Conservation (phyloP, 1,284 basidiomycete genomes). For the Apiotrichum montevideense region DNA sequence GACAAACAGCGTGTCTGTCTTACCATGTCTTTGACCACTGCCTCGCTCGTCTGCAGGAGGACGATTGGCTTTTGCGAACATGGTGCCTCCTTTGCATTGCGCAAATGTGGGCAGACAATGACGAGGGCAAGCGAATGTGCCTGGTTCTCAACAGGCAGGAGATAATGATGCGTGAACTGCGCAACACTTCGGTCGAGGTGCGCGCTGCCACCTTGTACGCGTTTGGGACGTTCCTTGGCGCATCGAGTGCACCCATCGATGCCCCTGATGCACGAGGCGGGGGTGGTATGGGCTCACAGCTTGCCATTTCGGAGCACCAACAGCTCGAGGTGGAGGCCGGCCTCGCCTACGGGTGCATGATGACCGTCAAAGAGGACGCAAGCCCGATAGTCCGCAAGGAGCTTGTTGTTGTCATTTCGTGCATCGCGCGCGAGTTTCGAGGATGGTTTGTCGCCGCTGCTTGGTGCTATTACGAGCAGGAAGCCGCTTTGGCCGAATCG, state of each 20-base stretch:
- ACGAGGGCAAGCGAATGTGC: conserved; percentile 81
- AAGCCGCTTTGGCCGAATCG: conserved; percentile 49
- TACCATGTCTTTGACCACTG: conserved; percentile 87
- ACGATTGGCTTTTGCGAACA: conserved; percentile 86
- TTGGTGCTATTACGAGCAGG: conserved; percentile 85
- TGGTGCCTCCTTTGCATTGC: conserved; percentile 93
- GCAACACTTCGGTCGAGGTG: conserved; percentile 89
- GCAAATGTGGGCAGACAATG: conserved; percentile 88
- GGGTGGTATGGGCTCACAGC: conserved; percentile 78
- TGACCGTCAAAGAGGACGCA: conserved; percentile 80
- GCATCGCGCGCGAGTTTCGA: conserved; percentile 90
- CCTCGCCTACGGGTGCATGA: conserved; percentile 53
- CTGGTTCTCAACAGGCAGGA: conserved; percentile 72
- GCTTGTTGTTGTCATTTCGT: conserved; percentile 82
- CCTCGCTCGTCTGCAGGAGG: conserved; percentile 71
- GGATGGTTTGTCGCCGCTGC: conserved; percentile 94
- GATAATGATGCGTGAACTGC: conserved; percentile 72
- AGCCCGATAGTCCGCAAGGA: conserved; percentile 96
- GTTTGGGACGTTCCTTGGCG: conserved; percentile 87
- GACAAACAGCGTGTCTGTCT: conserved; percentile 78
- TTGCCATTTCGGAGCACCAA: conserved; percentile 66
- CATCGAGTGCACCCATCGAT: conserved; percentile 61
- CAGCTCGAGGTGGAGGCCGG: conserved; percentile 57
- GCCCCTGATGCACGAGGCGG: conserved; percentile 64
- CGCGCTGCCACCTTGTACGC: conserved; percentile 86